Percentiles rank a stretch among this genome's conserved stretches.
Conservation (phyloP, 176 grass and related monocot species). For the Ananas comosus region DNA sequence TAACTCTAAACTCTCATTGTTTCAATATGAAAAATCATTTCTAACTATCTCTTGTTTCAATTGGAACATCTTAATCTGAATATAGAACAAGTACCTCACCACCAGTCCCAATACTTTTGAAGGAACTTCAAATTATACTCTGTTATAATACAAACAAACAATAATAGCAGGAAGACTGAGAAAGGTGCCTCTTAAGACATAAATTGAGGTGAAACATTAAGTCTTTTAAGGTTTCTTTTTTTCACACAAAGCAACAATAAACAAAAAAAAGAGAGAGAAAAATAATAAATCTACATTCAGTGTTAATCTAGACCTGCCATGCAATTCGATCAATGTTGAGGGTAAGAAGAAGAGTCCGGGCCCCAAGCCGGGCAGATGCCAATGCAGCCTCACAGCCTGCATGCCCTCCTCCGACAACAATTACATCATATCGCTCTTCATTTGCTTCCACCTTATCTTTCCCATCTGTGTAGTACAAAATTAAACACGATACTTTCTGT, state of each 20-base stretch:
- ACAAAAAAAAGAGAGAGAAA: neutral
- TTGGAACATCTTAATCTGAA: neutral
- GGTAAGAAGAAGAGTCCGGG: slow-evolving; percentile 84
- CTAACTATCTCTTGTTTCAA: neutral
- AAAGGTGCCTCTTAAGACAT: too few species aligned
- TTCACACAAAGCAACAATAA: neutral
- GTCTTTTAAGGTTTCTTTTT: too few species aligned
- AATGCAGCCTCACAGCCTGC: slow-evolving; percentile 94
- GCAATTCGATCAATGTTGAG: slow-evolving; percentile 94
- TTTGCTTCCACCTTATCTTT: slow-evolving; percentile 12
- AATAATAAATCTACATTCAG: neutral
- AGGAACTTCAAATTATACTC: neutral
- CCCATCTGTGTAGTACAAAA: slow-evolving; percentile 30
- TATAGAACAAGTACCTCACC: neutral
- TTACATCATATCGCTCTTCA: slow-evolving; percentile 83
- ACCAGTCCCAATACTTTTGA: too few species aligned
- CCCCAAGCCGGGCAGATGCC: slow-evolving; percentile 77
- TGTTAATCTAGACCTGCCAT: slow-evolving; percentile 60
- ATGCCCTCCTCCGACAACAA: slow-evolving; percentile 88
- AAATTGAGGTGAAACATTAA: too few species aligned
- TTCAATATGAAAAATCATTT: neutral
- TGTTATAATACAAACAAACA: too few species aligned
- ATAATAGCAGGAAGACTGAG: too few species aligned
- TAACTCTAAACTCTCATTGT: neutral
- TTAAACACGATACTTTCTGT: slow-evolving; percentile 1